Base-by-base conservation (phyloP, 805 yeast genomes). In the Jamesozyma jinghongensis region DNA sequence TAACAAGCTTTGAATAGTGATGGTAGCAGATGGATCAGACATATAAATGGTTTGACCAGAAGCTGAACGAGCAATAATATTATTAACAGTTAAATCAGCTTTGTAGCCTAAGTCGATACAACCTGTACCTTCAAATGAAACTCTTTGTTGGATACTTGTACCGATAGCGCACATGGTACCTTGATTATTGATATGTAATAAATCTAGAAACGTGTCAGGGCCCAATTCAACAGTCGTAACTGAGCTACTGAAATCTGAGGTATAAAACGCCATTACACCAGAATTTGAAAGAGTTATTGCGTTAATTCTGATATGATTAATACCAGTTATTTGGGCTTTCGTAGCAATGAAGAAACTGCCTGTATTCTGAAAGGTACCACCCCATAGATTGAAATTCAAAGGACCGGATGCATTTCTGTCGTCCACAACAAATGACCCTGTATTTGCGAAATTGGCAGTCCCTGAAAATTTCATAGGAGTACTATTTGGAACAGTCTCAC, bases 141-240 rank as follows among this genome's bases (percentile, higher is more conserved):
- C 34, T 28, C 37, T 31, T 19, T 38, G 42, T 19, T 25, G 19
- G 18, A 25, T 37, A 14, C 27, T 33, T 4, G 32, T 35, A 22
- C 33, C 31, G 31, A 25, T 34, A 25, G 43, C 26, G 37, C 49
- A 46, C 20, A 46, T 36, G 11, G 49, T 46, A 34, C 49, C 49
- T 33, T 36, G 22, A 32, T 46, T 46, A 4, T 32, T 36, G 19
- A 43, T 36, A 22, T 29, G 34, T 31, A 37, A 19, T 11, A 22
- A 20, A 16, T 37, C 34, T 8, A 37, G 5, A 12, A 37, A 22
- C 5, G 39, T 37, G 20, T 37, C 34, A 30, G 39, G 39, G 22
- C 39, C 39, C 20, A 37, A 25, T 22, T 29, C 34, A 29, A 37
- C 34, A n/a, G 34, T 37, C n/a, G 34, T 26, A 30, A 37, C 11